Base-by-base conservation (phyloP, 805 yeast genomes). In the Schwanniomyces polymorphus region DNA sequence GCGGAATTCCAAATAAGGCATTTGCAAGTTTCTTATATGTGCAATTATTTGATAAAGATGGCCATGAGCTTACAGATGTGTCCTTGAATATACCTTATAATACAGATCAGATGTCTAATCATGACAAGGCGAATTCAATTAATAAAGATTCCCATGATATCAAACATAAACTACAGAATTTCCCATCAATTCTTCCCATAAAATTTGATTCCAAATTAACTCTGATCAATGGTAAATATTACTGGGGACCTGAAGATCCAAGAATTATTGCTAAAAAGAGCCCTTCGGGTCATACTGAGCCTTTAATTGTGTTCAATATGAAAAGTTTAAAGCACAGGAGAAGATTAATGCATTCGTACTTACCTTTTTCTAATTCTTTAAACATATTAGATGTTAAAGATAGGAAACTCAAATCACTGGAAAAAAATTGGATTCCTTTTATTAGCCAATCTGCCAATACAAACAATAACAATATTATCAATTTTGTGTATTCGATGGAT, bases 361-460 rank as follows among this genome's bases (percentile, higher is more conserved):
- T 46, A 23, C 57, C 57, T 7, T 53, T 53, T 42, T 46, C 56
- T 7, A 48, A 49, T 27, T 45, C 52, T n/a, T 27, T 54, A 25
- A 53, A 47, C 23, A 39, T 48, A 27, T 53, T 57, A 42, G 42
- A 43, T 28, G 55, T 52, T 33, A 43, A 55, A 26, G 28, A 27
- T 16, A 56, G 49, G 35, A 50, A 52, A 10, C 50, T 43, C 34
- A 59, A 56, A 6, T 45, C 48, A 16, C 46, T 52, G 12, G 62
- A 56, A 39, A 61, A 60, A 41, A 59, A 61, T 46, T 61, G 65
- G 65, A 65, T 72, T n/a, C 65, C 65, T 7, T 48, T 59, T 29
- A 38, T 51, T 18, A 50, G 56, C 41, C 27, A 26, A 16, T 23
- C 28, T 6, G 26, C 45, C 12, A 44, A 39, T 17, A 28, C 31